Base-by-base conservation (phyloP, 768 basidiomycete genomes). In the Auriscalpium orientale region DNA sequence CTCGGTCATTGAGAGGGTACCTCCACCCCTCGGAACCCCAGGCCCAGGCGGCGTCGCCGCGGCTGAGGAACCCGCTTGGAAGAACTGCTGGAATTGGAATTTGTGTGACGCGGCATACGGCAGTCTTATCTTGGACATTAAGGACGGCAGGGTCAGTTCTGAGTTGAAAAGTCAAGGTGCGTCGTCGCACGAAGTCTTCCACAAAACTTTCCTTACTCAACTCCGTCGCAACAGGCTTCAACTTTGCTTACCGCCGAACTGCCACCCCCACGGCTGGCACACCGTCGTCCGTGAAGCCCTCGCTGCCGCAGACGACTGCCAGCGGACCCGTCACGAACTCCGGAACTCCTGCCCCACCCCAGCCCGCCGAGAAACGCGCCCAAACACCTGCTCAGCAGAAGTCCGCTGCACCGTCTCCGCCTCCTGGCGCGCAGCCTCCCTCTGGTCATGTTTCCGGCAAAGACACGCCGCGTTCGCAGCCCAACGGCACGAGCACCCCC, bases 51-150 rank as follows among this genome's bases (percentile, higher is more conserved):
- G 70, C 36, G 68, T 79, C 1, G 74, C 78, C 9, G 76, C 79
- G 2, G 79, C 80, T 2, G 95, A 99, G 68, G 94, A 98, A 64
- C 84, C 87, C 3, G 85, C 91, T 0, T 99, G 97, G 97, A 99
- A 98, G 72, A 98, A 97, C 68, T 93, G 91, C 68, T 98, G 95
- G 95, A 93, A 97, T 68, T 97, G 95, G 95, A 95, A 98, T 65
- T 73, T 98, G 45, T 94, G 94, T 60, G 97, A 99, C 63, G 95
- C 95, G 7, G 90, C 93, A 2, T 97, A 87, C 58, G 95, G 97
- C 1, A 84, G 84, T 11, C 78, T 99, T 36, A 75, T 97, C 1
- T 74, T 99, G 46, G 93, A 97, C 62, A 74, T 98, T 64, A 88
- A 88, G 63, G 95, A 98, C 57, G 94, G 95, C 8, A 78, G 95